phyloP scores from a whole-genome alignment of 2,329 filamentous ascomycete species.

The Diplodia intermedia region DNA sequence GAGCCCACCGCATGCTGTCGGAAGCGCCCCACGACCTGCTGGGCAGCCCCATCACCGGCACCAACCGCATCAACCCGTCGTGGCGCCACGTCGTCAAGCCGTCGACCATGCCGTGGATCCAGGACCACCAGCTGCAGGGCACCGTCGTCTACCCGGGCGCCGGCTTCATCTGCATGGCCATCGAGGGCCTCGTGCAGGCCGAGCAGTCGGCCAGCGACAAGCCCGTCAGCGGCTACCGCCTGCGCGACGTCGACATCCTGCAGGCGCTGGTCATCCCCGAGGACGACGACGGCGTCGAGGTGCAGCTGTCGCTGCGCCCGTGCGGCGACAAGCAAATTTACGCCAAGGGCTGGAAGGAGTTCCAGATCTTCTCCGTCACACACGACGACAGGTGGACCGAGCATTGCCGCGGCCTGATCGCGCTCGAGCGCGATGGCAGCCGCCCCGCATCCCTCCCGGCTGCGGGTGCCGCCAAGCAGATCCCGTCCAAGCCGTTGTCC shows the following conservation, averaged over 20 bases:
- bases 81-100: constrained; percentile 37
- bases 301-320: not conserved
- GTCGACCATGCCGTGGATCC: constrained; percentile 38
- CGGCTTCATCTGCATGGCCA: constrained; percentile 42
- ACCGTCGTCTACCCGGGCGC: constrained; percentile 42
- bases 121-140: constrained; percentile 39
- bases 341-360: constrained; percentile 14
- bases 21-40: constrained; percentile 36
- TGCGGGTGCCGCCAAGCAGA: too few species aligned
- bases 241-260: constrained; percentile 14
- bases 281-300: constrained; percentile 1
- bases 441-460: too few species aligned
- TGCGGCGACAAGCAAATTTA: not conserved
- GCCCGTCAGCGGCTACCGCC: not conserved
- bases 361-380: constrained; percentile 18
- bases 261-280: constrained; percentile 7
- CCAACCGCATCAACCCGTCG: constrained; percentile 31
- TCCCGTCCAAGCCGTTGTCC: too few species aligned
- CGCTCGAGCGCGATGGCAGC: too few species aligned
- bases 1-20: not conserved
- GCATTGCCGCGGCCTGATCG: constrained; percentile 5
- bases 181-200: constrained; percentile 38
- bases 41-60: constrained; percentile 39
- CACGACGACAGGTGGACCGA: constrained; percentile 11
- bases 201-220: not conserved